These are phyloP conservation scores for Penicillium robsamsonii DNA, from an alignment of 495 filamentous ascomycete genomes.

Conservation along the genomic window DNA sequence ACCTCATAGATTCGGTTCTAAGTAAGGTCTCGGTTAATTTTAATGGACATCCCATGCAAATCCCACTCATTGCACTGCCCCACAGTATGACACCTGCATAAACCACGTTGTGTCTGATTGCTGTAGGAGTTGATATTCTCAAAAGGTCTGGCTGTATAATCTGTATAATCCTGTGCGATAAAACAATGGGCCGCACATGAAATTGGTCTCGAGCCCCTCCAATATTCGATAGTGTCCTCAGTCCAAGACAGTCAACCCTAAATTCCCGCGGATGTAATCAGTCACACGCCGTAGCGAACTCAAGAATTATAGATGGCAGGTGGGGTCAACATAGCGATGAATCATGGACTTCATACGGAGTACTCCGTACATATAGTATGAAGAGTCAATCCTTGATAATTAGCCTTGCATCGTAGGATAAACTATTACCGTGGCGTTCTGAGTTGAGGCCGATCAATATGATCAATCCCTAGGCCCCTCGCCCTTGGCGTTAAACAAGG, in stretches of 20 bases:
- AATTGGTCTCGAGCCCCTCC: neutral
- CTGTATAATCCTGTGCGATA: neutral
- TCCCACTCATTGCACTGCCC: neutral
- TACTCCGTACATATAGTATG: neutral
- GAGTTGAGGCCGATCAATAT: constrained; percentile 19
- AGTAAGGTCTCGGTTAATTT: neutral
- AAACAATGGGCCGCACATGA: neutral
- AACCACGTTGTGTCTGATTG: neutral
- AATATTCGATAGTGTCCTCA: neutral
- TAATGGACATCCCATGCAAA: neutral
- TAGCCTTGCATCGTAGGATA: constrained; percentile 25
- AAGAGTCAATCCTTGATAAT: constrained; percentile 10
- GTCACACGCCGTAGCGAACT: constrained; percentile 3
- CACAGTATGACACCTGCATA: constrained; percentile 6
- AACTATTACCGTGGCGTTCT: constrained; percentile 25
- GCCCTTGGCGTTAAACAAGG: constrained; percentile 21
- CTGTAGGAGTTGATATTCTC: neutral
- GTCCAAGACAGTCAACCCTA: neutral
- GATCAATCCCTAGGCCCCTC: constrained; percentile 18
- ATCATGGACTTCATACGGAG: too few relatives aligned
- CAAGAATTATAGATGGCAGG: neutral
- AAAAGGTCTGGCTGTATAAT: neutral
- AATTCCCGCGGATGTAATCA: neutral
- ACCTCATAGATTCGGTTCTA: constrained; percentile 6
- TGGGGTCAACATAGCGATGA: neutral